phyloP scores from a whole-genome alignment of 768 basidiomycete species.

The Cyclocybe cylindracea region DNA sequence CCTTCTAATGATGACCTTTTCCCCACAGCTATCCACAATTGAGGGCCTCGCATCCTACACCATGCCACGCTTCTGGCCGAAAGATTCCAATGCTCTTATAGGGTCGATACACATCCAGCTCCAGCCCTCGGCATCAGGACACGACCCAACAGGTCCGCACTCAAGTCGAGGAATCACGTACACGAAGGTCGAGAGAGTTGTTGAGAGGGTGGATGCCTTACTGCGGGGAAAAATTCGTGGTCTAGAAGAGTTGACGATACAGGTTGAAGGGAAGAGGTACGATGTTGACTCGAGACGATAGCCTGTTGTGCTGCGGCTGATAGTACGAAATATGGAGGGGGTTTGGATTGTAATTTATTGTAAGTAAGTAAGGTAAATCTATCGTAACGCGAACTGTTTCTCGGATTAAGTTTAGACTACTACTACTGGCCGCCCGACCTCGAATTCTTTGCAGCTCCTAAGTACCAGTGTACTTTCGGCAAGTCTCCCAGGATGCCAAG shows the following conservation, averaged over 20 bases:
- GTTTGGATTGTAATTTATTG: neutral
- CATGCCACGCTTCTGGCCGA: slow-evolving; percentile 91
- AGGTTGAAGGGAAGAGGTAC: slow-evolving; percentile 56
- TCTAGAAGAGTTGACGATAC: slow-evolving; percentile 87
- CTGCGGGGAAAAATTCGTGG: slow-evolving; percentile 76
- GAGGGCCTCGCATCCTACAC: slow-evolving; percentile 84
- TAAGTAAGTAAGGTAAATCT: too few species aligned
- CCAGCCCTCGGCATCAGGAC: slow-evolving; percentile 55
- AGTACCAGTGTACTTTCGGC: too few species aligned
- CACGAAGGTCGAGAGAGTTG: slow-evolving; percentile 68
- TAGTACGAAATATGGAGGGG: neutral
- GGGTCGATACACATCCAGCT: slow-evolving; percentile 94
- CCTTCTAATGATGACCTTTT: slow-evolving; percentile 15
- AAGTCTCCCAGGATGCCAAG: too few species aligned
- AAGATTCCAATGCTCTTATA: slow-evolving; percentile 81
- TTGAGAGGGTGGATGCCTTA: slow-evolving; percentile 72
- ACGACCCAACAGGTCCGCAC: slow-evolving; percentile 58
- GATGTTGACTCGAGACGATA: neutral
- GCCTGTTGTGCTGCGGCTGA: neutral
- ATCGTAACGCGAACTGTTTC: too few species aligned
- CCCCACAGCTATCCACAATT: slow-evolving; percentile 61
- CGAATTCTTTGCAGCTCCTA: too few species aligned
- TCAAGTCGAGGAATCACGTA: slow-evolving; percentile 48
- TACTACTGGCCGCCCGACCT: neutral
- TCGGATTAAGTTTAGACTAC: neutral